Evolutionary conservation across 805 yeast genomes (phyloP).

Genomic region (Pachysolen tannophilus): DNA sequence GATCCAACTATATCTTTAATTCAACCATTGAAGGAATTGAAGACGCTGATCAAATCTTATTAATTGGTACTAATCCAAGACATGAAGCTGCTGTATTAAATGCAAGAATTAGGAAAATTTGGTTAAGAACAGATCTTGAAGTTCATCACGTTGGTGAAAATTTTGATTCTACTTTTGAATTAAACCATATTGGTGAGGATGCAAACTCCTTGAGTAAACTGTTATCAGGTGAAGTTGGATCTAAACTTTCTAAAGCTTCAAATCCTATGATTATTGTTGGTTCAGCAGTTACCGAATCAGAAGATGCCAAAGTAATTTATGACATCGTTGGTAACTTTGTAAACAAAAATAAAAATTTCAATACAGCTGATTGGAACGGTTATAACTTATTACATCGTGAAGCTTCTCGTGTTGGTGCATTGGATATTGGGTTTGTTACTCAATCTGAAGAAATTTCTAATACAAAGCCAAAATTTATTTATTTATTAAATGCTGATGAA

Average conservation of each 20-base stretch:
- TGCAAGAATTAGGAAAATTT: slow-evolving; percentile 73
- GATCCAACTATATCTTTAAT: slow-evolving; percentile 77
- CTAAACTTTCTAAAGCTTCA: slow-evolving; percentile 55
- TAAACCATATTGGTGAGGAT: slow-evolving; percentile 55
- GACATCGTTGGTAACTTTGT: slow-evolving; percentile 56
- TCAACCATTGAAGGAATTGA: slow-evolving; percentile 73
- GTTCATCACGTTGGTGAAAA: slow-evolving; percentile 67
- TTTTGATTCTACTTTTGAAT: slow-evolving; percentile 70
- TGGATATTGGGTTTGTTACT: slow-evolving; percentile 71
- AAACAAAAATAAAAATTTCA: slow-evolving; percentile 45
- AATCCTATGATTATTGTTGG: slow-evolving; percentile 78
- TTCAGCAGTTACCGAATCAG: slow-evolving; percentile 64
- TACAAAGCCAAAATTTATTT: slow-evolving; percentile 63
- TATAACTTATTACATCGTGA: slow-evolving; percentile 73
- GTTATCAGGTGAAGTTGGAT: slow-evolving; percentile 59
- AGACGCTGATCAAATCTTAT: slow-evolving; percentile 72
- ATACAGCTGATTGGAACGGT: slow-evolving; percentile 75
- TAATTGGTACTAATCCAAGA: slow-evolving; percentile 83
- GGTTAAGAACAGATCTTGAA: slow-evolving; percentile 64
- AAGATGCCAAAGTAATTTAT: slow-evolving; percentile 55
- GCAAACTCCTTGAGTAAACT: slow-evolving; percentile 52
- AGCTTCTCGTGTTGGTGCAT: slow-evolving; percentile 83
- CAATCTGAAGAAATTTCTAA: slow-evolving; percentile 35
- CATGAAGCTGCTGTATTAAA: slow-evolving; percentile 86
- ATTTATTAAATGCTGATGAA: slow-evolving; percentile 82